Percentiles rank a stretch among this genome's conserved stretches.
Evolutionary conservation across 2,329 filamentous ascomycete genomes (phyloP).

Genomic region (Aspergillus clavatus): DNA sequence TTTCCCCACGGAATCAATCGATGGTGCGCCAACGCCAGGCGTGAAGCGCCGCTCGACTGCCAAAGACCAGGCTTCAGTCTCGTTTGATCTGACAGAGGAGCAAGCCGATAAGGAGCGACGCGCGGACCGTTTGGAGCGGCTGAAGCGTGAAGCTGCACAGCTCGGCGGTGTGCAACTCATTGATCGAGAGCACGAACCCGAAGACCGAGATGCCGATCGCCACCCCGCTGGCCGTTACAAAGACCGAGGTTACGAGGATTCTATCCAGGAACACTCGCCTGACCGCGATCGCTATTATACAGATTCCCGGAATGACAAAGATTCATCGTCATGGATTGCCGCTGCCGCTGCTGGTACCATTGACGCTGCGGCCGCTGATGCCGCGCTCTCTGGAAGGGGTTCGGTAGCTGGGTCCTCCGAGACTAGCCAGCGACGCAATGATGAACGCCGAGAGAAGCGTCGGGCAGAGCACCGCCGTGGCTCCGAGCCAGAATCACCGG

Average conservation of each 20-base stretch:
- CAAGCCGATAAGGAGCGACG: slow-evolving; percentile 48
- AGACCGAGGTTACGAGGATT: slow-evolving; percentile 18
- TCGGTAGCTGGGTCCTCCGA: slow-evolving; percentile 27
- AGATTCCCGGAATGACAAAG: slow-evolving; percentile 24
- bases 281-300: slow-evolving; percentile 1
- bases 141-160: slow-evolving; percentile 17
- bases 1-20: slow-evolving; percentile 29
- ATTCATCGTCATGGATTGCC: slow-evolving; percentile 28
- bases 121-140: slow-evolving; percentile 22
- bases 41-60: slow-evolving; percentile 31
- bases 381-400: slow-evolving; percentile 32
- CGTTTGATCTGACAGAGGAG: slow-evolving; percentile 55
- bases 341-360: slow-evolving; percentile 48
- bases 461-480: slow-evolving; percentile 37
- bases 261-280: slow-evolving; percentile 11
- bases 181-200: slow-evolving; percentile 25
- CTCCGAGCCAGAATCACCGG: slow-evolving; percentile 18
- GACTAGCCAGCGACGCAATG: slow-evolving; percentile 31
- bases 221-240: slow-evolving; percentile 16
- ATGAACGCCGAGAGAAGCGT: slow-evolving; percentile 35
- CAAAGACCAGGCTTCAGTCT: slow-evolving; percentile 46
- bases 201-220: slow-evolving; percentile 14
- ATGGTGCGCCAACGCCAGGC: slow-evolving; percentile 17
- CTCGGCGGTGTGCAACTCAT: slow-evolving; percentile 24
- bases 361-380: slow-evolving; percentile 45